A percentile compares a stretch with the other conserved stretches of the same genome.
phyloP scores from a whole-genome alignment of 2,329 filamentous ascomycete genomes.

The Cercospora zeae-maydis region DNA sequence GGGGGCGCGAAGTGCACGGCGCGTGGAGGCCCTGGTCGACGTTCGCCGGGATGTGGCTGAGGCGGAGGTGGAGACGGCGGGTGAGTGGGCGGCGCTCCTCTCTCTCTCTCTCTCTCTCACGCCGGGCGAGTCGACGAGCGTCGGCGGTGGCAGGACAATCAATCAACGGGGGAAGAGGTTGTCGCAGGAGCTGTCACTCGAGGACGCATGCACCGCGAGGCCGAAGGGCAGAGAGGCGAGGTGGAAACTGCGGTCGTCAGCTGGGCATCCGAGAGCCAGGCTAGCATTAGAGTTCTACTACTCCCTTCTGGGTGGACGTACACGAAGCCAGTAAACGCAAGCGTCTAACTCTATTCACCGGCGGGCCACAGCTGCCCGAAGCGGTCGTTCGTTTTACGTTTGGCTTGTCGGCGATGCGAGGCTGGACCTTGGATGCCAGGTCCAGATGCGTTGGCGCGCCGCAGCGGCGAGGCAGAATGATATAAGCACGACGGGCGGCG shows the following conservation, averaged over 20 bases:
- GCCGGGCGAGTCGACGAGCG: no score
- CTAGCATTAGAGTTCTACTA: conserved; percentile 26
- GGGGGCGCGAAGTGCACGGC: background rate
- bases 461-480: background rate
- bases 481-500: background rate
- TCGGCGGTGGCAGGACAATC: background rate
- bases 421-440: conserved; percentile 5
- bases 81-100: background rate
- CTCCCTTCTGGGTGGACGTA: conserved; percentile 14
- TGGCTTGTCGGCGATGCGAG: conserved; percentile 10
- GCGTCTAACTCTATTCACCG: conserved; percentile 27
- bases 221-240: conserved; percentile 10
- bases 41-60: background rate
- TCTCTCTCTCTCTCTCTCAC: no score
- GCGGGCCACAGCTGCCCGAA: conserved; percentile 21
- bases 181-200: conserved; percentile 2
- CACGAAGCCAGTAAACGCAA: conserved; percentile 21
- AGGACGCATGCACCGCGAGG: background rate
- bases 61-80: background rate
- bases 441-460: conserved; percentile 3
- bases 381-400: conserved; percentile 18
- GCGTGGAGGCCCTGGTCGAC: background rate
- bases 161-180: background rate
- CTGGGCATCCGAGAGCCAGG: conserved; percentile 22
- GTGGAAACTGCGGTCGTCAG: conserved; percentile 24